phyloP scores from a whole-genome alignment of 2,329 filamentous ascomycete genomes.

The Ophidiomyces ophidiicola region DNA sequence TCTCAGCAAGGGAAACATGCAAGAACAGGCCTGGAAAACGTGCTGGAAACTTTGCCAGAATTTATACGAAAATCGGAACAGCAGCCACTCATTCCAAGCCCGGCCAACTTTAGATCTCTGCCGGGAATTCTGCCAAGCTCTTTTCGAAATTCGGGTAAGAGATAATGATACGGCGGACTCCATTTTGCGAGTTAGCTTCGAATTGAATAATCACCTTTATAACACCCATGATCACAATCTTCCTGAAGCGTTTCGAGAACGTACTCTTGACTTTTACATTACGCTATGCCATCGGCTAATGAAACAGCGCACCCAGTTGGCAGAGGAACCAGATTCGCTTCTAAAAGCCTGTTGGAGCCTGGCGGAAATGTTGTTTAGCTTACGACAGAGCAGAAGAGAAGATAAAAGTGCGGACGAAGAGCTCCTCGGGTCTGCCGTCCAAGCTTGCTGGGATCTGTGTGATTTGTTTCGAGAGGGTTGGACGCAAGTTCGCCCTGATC shows the following conservation, averaged over 20 bases:
- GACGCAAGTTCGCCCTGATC: conserved; percentile 75
- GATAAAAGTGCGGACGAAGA: conserved; percentile 66
- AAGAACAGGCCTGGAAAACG: conserved; percentile 82
- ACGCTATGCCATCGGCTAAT: conserved; percentile 90
- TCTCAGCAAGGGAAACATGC: conserved; percentile 59
- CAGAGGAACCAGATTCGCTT: conserved; percentile 71
- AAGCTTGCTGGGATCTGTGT: conserved; percentile 89
- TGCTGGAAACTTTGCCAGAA: conserved; percentile 90
- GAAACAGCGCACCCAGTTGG: conserved; percentile 73
- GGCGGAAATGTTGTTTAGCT: conserved; percentile 83
- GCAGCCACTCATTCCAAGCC: conserved; percentile 56
- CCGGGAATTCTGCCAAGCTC: conserved; percentile 78
- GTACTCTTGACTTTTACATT: conserved; percentile 88
- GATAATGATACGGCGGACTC: conserved; percentile 73
- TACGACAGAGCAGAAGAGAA: conserved; percentile 70
- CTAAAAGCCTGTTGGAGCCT: conserved; percentile 79
- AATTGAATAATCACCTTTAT: conserved; percentile 89
- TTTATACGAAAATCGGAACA: conserved; percentile 69
- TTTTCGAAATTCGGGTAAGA: conserved; percentile 73
- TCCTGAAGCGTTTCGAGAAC: conserved; percentile 74
- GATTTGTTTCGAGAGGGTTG: conserved; percentile 87
- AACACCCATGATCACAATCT: conserved; percentile 77
- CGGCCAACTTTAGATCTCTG: conserved; percentile 71
- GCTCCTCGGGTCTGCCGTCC: conserved; percentile 71
- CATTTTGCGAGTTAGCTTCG: conserved; percentile 80